Evolutionary conservation across 805 yeast species (phyloP).

Genomic region (Candida hispaniensis): DNA sequence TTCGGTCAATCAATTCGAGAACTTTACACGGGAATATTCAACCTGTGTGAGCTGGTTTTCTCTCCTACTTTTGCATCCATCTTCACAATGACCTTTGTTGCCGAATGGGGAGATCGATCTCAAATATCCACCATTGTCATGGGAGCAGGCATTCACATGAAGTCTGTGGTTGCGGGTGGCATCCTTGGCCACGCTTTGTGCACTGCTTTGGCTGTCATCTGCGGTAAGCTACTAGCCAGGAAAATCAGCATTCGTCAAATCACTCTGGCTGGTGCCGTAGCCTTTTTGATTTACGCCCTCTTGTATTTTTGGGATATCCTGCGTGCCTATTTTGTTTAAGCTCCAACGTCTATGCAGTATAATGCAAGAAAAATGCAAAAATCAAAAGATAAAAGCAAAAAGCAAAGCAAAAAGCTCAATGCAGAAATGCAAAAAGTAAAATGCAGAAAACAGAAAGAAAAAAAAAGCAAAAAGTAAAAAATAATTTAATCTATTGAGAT

Average conservation of each 20-base stretch:
- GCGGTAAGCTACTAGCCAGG: conserved; percentile 84
- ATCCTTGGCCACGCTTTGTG: conserved; percentile 81
- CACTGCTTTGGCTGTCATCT: conserved; percentile 82
- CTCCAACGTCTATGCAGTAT: no score
- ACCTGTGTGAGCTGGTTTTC: conserved; percentile 51
- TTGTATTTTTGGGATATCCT: conserved; percentile 45
- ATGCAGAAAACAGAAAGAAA: no score
- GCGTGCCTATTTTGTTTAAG: no score
- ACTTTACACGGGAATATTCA: conserved; percentile 34
- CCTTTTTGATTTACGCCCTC: conserved; percentile 74
- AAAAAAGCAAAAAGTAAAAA: no score
- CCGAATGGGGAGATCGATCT: conserved; percentile 99
- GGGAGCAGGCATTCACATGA: conserved; percentile 93
- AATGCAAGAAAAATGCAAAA: no score
- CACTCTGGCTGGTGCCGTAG: conserved; percentile 80
- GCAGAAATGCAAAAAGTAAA: no score
- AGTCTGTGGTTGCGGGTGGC: conserved; percentile 83
- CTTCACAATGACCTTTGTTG: conserved; percentile 88
- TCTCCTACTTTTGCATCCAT: conserved; percentile 93
- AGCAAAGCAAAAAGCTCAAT: no score
- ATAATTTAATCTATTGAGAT: no score
- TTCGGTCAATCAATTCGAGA: conserved; percentile 16
- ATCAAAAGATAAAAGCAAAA: no score
- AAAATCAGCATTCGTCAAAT: conserved; percentile 85
- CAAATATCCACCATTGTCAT: conserved; percentile 97